Base-by-base conservation (phyloP, 768 basidiomycete genomes). In the Boletales sp. region DNA sequence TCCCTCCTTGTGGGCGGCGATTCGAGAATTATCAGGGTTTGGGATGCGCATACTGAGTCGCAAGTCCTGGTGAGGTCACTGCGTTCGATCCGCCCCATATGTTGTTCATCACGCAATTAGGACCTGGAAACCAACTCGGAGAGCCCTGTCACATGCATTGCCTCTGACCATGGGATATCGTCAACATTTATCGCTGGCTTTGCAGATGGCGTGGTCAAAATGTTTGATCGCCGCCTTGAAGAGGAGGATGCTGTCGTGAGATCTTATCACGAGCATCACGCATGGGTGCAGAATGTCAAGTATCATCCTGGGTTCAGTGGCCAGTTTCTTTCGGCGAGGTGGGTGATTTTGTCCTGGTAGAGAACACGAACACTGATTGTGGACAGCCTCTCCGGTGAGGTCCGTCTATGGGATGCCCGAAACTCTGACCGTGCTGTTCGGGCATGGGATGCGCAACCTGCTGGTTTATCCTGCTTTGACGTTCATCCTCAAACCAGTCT, bases 21-120 rank as follows among this genome's bases (percentile, higher is more conserved):
- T 69, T 87, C 91, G 34, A 82, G 84, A 50, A 83, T 86, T 35
- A 87, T 99, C 53, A 80, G 92, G 51, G 77, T 94, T 5, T 99
- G 96, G 96, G 94, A 99, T 65, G 95, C 94, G 9, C 86, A 90
- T 56, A 87, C 88, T 2, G 96, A 98, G 66, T 82, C 77, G 21
- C 81, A 83, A 49, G 73, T 85, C 39, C 65, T 86, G 72, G 90
- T 93, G 58, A 55, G 83, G 67, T 33, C 14, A 19, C 8, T 19
- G 21, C 46, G 12, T 42, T 36, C 35, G n/a, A 48, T 18, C 30
- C 6, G 34, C 18, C 9, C 17, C 8, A 2, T 31, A 10, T 19
- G 4, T 35, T 7, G 13, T 44, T 56, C 19, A 58, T 41, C 36
- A 31, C 38, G 36, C 40, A 17, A 49, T 18, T 8, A 97, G 95